Conservation (phyloP, 2,329 filamentous ascomycete species). For the Cladophialophora bantiana region DNA sequence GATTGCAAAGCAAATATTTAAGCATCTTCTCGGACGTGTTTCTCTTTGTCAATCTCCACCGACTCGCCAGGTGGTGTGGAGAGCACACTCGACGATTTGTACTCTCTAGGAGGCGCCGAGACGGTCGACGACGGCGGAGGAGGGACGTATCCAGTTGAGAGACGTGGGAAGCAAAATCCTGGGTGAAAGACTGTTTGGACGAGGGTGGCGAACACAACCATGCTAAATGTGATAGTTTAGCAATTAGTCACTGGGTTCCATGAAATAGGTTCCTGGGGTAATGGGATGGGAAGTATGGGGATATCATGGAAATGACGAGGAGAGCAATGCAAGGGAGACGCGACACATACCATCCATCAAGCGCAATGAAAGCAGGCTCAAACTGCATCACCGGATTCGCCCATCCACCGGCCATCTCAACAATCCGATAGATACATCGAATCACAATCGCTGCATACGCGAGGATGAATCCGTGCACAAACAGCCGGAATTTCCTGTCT, state of each 20-base stretch:
- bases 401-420: constrained; percentile 58
- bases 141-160: constrained; percentile 26
- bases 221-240: background rate
- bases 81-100: constrained; percentile 1
- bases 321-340: background rate
- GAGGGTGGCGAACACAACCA: constrained; percentile 34
- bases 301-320: background rate
- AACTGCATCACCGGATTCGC: constrained; percentile 56
- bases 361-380: constrained; percentile 56
- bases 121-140: constrained; percentile 1
- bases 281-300: background rate
- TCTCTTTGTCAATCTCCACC: constrained; percentile 9
- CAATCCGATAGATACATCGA: constrained; percentile 58
- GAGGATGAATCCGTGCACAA: constrained; percentile 27
- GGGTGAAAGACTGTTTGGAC: constrained; percentile 36
- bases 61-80: constrained; percentile 11
- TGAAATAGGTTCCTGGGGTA: background rate
- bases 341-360: constrained; percentile 51
- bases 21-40: constrained; percentile 3
- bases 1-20: background rate
- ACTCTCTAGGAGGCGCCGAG: background rate
- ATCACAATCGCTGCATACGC: constrained; percentile 54
- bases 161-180: constrained; percentile 37
- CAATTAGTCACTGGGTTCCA: background rate
- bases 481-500: constrained; percentile 32